Conservation (phyloP, 805 yeast species). For the Teunomyces kruisii region DNA sequence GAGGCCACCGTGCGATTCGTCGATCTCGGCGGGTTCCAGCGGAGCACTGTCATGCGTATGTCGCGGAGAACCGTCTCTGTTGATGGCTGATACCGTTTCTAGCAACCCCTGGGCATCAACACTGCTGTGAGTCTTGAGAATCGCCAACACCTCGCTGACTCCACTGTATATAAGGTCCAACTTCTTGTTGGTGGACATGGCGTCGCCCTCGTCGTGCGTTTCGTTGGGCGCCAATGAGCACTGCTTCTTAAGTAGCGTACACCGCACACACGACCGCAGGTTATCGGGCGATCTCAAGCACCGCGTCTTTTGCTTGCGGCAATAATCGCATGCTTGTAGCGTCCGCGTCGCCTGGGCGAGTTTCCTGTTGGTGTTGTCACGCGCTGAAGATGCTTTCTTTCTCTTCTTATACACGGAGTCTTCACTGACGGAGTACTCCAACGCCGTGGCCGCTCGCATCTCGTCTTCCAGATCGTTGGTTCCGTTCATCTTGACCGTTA, state of each 20-base stretch:
- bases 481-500: neutral
- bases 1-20: slow-evolving; percentile 12
- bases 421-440: neutral
- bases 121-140: slow-evolving; percentile 4
- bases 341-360: slow-evolving; percentile 39
- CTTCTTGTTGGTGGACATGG: slow-evolving; percentile 13
- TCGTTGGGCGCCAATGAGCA: slow-evolving; percentile 49
- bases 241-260: slow-evolving; percentile 48
- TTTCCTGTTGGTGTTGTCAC: slow-evolving; percentile 8
- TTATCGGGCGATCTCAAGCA: slow-evolving; percentile 56
- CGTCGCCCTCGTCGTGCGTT: slow-evolving; percentile 9
- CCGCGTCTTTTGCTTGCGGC: slow-evolving; percentile 59
- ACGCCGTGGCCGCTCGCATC: neutral
- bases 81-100: neutral
- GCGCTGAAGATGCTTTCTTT: neutral
- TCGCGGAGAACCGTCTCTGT: neutral
- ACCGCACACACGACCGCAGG: slow-evolving; percentile 53
- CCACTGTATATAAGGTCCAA: slow-evolving; percentile 34
- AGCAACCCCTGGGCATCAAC: neutral
- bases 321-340: slow-evolving; percentile 52
- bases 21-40: neutral
- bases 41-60: neutral
- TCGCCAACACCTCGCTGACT: slow-evolving; percentile 31
- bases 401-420: neutral
- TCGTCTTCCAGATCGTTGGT: neutral